Evolutionary conservation across 1,139 yeast genomes (phyloP).

Genomic region (Kodamaea anthophila): DNA sequence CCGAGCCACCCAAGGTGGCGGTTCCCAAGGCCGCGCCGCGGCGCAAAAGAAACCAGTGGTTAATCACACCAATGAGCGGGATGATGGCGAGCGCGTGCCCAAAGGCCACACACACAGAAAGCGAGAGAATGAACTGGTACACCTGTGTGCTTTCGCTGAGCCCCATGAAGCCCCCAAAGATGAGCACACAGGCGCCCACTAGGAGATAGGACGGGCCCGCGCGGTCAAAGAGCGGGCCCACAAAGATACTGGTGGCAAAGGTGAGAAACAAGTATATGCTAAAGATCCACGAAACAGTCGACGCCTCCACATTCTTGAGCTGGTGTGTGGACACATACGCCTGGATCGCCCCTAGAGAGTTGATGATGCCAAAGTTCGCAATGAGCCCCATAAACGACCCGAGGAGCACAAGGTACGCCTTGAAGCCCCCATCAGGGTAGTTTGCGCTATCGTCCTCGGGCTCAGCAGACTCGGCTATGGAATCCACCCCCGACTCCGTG

Average conservation of each 20-base stretch:
- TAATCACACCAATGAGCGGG: conserved; percentile 32
- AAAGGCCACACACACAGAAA: conserved; percentile 28
- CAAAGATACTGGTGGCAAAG: conserved; percentile 26
- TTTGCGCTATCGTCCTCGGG: conserved; percentile 4
- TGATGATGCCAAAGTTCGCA: conserved; percentile 27
- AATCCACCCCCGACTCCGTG: neutral
- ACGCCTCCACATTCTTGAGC: conserved; percentile 15
- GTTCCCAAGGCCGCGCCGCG: conserved; percentile 32
- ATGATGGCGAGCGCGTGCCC: conserved; percentile 33
- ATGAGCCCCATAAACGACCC: conserved; percentile 31
- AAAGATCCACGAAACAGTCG: conserved; percentile 31
- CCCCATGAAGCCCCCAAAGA: conserved; percentile 30
- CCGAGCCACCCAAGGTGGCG: conserved; percentile 36
- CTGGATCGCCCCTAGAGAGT: conserved; percentile 34
- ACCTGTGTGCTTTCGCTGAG: conserved; percentile 24
- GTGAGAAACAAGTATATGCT: conserved; percentile 29
- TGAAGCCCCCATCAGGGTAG: conserved; percentile 26
- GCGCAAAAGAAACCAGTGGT: conserved; percentile 33
- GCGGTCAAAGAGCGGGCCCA: conserved; percentile 33
- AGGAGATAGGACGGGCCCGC: conserved; percentile 26
- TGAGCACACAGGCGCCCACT: conserved; percentile 20
- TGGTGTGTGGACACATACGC: conserved; percentile 30
- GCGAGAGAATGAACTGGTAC: conserved; percentile 31
- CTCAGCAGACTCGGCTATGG: neutral
- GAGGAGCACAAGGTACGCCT: conserved; percentile 27